Percentiles rank a stretch among this genome's conserved stretches.
phyloP scores from a whole-genome alignment of 805 yeast genomes.

The Lipomyces mesembrius region DNA sequence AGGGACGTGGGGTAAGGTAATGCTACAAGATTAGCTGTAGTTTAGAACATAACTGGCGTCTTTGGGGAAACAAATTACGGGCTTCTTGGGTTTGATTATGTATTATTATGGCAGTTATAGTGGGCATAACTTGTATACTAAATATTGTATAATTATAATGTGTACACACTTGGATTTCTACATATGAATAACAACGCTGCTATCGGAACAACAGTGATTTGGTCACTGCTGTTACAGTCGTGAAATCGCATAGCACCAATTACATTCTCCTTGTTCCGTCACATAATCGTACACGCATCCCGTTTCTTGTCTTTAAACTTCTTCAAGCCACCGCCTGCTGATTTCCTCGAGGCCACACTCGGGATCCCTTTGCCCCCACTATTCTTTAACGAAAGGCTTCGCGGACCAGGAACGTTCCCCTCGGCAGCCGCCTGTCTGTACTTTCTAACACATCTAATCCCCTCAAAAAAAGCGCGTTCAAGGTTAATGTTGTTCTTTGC shows the following conservation, averaged over 20 bases:
- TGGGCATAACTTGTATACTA: not conserved
- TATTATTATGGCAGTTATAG: not conserved
- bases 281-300: slow-evolving; percentile 4
- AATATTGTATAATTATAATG: not conserved
- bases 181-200: not conserved
- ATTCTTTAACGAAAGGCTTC: not conserved
- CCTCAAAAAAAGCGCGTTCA: slow-evolving; percentile 86
- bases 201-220: not conserved
- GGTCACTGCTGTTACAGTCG: not conserved
- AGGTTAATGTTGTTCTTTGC: slow-evolving; percentile 91
- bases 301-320: slow-evolving; percentile 3
- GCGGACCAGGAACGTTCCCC: not conserved
- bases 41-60: not conserved
- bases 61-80: not conserved
- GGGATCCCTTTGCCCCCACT: not conserved
- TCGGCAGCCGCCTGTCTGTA: not conserved
- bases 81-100: not conserved
- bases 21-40: slow-evolving; percentile 4
- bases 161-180: not conserved
- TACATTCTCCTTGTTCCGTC: not conserved
- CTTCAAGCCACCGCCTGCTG: not conserved
- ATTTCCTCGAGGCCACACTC: not conserved
- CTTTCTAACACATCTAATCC: slow-evolving; percentile 40
- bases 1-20: slow-evolving; percentile 33
- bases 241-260: not conserved